A percentile compares a stretch with the other conserved stretches of the same genome.
Evolutionary conservation across 441 rosid genomes (phyloP).

Genomic region (Gossypium schwendimanii): DNA sequence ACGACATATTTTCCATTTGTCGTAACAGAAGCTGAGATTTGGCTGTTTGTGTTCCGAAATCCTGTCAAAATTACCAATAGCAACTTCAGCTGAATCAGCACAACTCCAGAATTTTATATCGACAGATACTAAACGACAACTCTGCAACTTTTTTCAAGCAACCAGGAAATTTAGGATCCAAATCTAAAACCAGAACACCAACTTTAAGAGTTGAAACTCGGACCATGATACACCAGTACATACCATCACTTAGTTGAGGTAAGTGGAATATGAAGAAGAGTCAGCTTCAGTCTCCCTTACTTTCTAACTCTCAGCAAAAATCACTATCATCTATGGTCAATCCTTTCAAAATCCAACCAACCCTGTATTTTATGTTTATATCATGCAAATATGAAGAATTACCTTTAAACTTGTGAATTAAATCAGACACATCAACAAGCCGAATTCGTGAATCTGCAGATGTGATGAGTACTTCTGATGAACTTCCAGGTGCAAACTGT

Average conservation of each 20-base stretch:
- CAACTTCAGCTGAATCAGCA: constrained; percentile 15
- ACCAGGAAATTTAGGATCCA: background rate
- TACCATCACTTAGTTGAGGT: background rate
- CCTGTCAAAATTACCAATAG: constrained; percentile 42
- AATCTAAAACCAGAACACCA: background rate
- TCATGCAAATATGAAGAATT: background rate
- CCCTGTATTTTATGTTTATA: background rate
- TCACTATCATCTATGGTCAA: background rate
- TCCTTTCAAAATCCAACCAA: background rate
- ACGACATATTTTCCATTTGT: constrained; percentile 76
- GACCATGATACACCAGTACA: background rate
- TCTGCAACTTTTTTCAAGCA: background rate
- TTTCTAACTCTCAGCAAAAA: background rate
- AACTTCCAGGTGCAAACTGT: constrained; percentile 88
- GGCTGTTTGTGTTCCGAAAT: constrained; percentile 85
- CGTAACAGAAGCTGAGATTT: constrained; percentile 76
- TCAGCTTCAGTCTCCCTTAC: background rate
- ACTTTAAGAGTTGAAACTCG: background rate
- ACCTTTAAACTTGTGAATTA: constrained; percentile 95
- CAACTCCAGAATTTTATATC: constrained; percentile 2
- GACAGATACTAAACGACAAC: background rate
- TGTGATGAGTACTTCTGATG: constrained; percentile 73
- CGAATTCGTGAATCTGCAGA: constrained; percentile 95
- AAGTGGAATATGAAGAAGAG: background rate
- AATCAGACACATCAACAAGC: constrained; percentile 69